These are phyloP conservation scores for Cladophialophora psammophila DNA, from an alignment of 2,329 filamentous ascomycete genomes.

Conservation along the genomic window DNA sequence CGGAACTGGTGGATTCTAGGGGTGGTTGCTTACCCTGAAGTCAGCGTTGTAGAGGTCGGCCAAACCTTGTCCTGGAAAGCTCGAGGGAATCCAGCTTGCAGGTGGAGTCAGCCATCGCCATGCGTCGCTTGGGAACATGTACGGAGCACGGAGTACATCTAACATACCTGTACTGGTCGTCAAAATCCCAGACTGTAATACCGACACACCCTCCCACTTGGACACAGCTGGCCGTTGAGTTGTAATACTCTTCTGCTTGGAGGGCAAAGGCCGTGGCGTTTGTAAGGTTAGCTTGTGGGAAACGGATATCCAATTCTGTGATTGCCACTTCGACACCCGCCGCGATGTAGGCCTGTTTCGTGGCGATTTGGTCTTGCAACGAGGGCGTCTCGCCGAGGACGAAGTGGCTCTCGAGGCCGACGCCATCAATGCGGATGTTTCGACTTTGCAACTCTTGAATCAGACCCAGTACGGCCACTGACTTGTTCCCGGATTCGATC, in stretches of 20 bases:
- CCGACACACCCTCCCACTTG: slow-evolving; percentile 45
- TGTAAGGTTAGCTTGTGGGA: slow-evolving; percentile 43
- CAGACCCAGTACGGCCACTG: slow-evolving; percentile 47
- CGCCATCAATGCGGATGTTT: slow-evolving; percentile 56
- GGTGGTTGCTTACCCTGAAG: slow-evolving; percentile 38
- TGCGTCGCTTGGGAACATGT: not conserved
- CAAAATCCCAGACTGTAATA: slow-evolving; percentile 53
- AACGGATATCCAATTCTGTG: slow-evolving; percentile 58
- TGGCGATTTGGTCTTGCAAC: slow-evolving; percentile 48
- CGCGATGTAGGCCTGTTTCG: slow-evolving; percentile 48
- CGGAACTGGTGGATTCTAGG: not conserved
- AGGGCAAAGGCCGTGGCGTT: slow-evolving; percentile 39
- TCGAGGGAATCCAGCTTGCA: slow-evolving; percentile 53
- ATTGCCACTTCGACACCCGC: slow-evolving; percentile 55
- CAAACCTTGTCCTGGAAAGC: slow-evolving; percentile 52
- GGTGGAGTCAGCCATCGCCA: slow-evolving; percentile 6
- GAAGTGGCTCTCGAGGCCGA: slow-evolving; percentile 59
- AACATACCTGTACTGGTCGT: slow-evolving; percentile 49
- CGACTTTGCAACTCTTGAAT: slow-evolving; percentile 50
- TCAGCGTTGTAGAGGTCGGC: slow-evolving; percentile 57
- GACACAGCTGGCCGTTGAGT: slow-evolving; percentile 45
- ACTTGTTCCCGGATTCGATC: slow-evolving; percentile 51
- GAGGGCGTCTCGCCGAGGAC: slow-evolving; percentile 53
- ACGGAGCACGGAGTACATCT: not conserved
- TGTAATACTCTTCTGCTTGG: slow-evolving; percentile 46